Base-by-base conservation (phyloP, 371 early-diverging fungal species). In the Mortierella sp. region DNA sequence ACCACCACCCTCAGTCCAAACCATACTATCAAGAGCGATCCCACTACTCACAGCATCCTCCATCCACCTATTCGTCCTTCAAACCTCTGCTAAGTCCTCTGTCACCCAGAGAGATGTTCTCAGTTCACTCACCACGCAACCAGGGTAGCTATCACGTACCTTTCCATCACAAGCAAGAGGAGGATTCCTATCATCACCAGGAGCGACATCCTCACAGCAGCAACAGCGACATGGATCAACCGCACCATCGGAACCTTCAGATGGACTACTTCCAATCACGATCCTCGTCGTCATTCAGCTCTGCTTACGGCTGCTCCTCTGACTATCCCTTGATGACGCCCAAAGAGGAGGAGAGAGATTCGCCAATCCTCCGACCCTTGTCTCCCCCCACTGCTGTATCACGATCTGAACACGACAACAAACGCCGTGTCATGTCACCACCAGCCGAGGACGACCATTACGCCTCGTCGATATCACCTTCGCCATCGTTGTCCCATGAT, bases 321-420 rank as follows among this genome's bases (percentile, higher is more conserved):
- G 23, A 38, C 54, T 28, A 51, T 46, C 50, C 68, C 13, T 24
- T 67, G 52, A 67, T 67, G 51, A 47, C 55, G 2, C 63, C 64
- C 41, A 57, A 70, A 30, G 54, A 61, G 21, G 70, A 70, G 41
- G 66, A 66, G n/a, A 10, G 48, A 38, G 66, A 52, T n/a, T 34
- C 58, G 1, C 26, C 57, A 14, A 2, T 4, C 42, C 14, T 46
- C 34, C 61, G 54, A 47, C 38, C 57, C 21, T 27, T 28, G 34
- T 28, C 51, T 14, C 34, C 34, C 7, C 49, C 18, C 24, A 34
- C 53, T 19, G 2, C 24, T 24, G 41, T 45, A n/a, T 42, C 56
- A 16, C 42, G 56, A 56, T 56, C 56, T 19, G 24, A 9, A 21
- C 54, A 21, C 19, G 46, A 38, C n/a, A n/a, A 4, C 45, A 10